A percentile compares a stretch with the other conserved stretches of the same genome.
These are phyloP conservation scores for Colletotrichum chrysophilum DNA, from an alignment of 2,329 filamentous ascomycete genomes.

Conservation along the genomic window DNA sequence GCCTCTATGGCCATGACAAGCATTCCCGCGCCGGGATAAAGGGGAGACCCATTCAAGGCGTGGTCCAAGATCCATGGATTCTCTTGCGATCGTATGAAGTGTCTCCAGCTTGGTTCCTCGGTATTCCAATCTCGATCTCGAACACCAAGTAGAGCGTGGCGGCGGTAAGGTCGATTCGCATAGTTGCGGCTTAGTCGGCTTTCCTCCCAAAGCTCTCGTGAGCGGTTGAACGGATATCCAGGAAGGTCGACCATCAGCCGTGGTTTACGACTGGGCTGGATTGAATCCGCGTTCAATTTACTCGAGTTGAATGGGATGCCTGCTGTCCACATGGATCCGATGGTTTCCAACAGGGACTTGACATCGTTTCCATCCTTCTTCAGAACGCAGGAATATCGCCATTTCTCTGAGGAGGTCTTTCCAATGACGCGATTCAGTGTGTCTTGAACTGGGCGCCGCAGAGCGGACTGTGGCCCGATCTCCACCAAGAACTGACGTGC, in stretches of 20 bases:
- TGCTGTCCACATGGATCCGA: background rate
- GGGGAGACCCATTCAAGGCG: slow-evolving; percentile 45
- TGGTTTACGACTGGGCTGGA: background rate
- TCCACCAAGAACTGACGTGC: background rate
- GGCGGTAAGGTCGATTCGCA: slow-evolving; percentile 46
- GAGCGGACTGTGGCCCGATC: slow-evolving; percentile 9
- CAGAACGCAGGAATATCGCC: background rate
- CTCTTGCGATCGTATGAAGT: slow-evolving; percentile 51
- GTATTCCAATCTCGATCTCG: slow-evolving; percentile 46
- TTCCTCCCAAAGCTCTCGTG: slow-evolving; percentile 57
- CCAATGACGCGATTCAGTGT: background rate
- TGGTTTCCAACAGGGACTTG: background rate
- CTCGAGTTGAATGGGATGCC: background rate
- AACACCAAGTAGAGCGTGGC: slow-evolving; percentile 57
- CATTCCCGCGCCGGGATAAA: slow-evolving; percentile 58
- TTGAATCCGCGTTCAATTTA: background rate
- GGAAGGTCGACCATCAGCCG: slow-evolving; percentile 49
- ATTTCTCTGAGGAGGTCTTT: background rate
- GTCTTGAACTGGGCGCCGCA: slow-evolving; percentile 8
- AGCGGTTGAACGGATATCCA: slow-evolving; percentile 59
- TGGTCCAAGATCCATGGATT: slow-evolving; percentile 59
- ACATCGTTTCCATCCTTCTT: background rate
- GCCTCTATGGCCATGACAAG: slow-evolving; percentile 54
- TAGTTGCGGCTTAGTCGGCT: slow-evolving; percentile 47
- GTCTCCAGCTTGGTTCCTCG: slow-evolving; percentile 52